Evolutionary conservation across 805 yeast species (phyloP), one percentile per base, ranked within the genome.

Genomic region (Saturnispora galanensis): DNA sequence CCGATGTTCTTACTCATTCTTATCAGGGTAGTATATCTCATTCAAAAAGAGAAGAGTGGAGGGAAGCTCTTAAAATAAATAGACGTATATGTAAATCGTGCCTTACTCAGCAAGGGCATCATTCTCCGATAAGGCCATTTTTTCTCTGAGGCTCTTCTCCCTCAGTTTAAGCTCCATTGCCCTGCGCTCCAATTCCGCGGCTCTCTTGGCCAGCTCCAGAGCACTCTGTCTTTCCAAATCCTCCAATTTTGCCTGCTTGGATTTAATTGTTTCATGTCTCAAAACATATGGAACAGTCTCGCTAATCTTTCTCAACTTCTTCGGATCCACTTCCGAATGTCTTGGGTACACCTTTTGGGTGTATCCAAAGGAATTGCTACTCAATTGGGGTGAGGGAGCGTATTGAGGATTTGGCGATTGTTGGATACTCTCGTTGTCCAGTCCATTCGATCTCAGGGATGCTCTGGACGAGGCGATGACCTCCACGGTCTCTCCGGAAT

Each of bases 211-310:
- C 55, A 84, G 67, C 55, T 83, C 90, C 56, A 72, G 73, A 0
- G 90, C 93, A 44, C 84, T 76, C 50, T 80, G 81, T 56, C 81
- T 80, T 59, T 84, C 94, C 64, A 84, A 64, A 53, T 84, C 87
- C 58, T 84, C 89, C 41, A 84, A 65, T 63, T 81, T 84, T 47
- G 79, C 85, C 56, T 84, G 89, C 60, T 84, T 79, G 42, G 82
- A 81, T 51, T 78, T 64, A 46, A 84, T 73, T 46, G 82, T 73
- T 61, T 84, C 90, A 60, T 84, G 90, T 58, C 85, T 74, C 50
- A 84, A 66, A 31, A 83, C 81, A 53, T 84, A 84, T n/a, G 94
- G 94, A 18, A 84, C 85, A 1, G 93, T 84, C 57, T 83, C 90
- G 36, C 88, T 80, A 45, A 84, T 78, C 56, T 80, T 84, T 57